phyloP scores from a whole-genome alignment of 208 protist genomes.

The Leishmania gerbilli region DNA sequence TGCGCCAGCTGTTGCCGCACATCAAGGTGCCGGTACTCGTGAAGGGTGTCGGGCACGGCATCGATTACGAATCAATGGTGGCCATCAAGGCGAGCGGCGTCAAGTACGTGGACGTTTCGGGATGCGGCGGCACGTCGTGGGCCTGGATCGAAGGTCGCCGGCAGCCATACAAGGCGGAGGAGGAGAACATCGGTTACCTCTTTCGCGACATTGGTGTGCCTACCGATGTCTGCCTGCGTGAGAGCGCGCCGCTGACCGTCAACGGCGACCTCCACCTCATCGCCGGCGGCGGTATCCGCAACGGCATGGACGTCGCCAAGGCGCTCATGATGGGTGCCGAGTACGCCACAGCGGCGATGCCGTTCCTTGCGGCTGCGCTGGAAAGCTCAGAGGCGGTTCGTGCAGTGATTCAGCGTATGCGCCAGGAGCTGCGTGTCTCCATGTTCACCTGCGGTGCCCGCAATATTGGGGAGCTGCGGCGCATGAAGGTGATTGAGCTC shows the following conservation, averaged over 20 bases:
- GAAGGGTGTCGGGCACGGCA: constrained; percentile 91
- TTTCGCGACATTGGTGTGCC: constrained; percentile 88
- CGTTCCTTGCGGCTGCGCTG: constrained; percentile 85
- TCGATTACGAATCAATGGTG: constrained; percentile 73
- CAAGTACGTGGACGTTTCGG: constrained; percentile 89
- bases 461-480: constrained; percentile 71
- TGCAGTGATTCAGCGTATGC: constrained; percentile 74
- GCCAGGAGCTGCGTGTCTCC: constrained; percentile 72
- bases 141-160: constrained; percentile 92
- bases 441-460: constrained; percentile 91
- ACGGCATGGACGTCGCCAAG: constrained; percentile 89
- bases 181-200: constrained; percentile 86
- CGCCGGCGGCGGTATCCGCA: constrained; percentile 88
- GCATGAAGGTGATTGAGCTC: constrained; percentile 48
- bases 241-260: constrained; percentile 53
- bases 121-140: constrained; percentile 91
- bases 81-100: constrained; percentile 74
- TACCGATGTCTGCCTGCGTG: constrained; percentile 78
- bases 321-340: constrained; percentile 84
- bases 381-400: constrained; percentile 74
- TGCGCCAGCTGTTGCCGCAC: constrained; percentile 68
- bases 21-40: constrained; percentile 90
- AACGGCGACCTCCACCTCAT: constrained; percentile 75
- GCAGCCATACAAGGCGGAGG: constrained; percentile 51
- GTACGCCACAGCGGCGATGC: constrained; percentile 82